Percentiles rank a stretch among this genome's conserved stretches.
Evolutionary conservation across 208 protist genomes (phyloP).

Genomic region (Leishmania lainsoni): DNA sequence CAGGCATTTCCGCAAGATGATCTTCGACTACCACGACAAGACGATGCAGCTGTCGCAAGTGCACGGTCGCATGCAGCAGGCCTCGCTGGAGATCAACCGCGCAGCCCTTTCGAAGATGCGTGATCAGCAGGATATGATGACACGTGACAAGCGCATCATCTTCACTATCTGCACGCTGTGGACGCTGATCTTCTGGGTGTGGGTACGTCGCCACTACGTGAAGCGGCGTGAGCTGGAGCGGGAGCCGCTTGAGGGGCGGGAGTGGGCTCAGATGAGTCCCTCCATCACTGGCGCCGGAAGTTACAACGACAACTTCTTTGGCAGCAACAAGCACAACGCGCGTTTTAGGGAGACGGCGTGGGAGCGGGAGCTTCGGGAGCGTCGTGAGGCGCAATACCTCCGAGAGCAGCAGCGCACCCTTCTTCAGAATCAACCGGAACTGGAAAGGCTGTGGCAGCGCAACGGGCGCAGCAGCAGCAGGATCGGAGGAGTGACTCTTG

Average conservation of each 20-base stretch:
- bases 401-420: slow-evolving; percentile 13
- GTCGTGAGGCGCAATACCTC: slow-evolving; percentile 35
- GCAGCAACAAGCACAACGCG: slow-evolving; percentile 62
- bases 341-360: slow-evolving; percentile 68
- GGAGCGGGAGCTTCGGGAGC: slow-evolving; percentile 78
- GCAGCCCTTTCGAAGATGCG: slow-evolving; percentile 81
- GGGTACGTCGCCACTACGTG: slow-evolving; percentile 87
- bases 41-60: slow-evolving; percentile 86
- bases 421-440: slow-evolving; percentile 22
- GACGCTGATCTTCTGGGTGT: slow-evolving; percentile 80
- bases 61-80: slow-evolving; percentile 84
- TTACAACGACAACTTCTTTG: slow-evolving; percentile 61
- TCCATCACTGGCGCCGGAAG: slow-evolving; percentile 61
- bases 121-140: slow-evolving; percentile 85
- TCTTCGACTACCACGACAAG: slow-evolving; percentile 92
- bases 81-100: slow-evolving; percentile 74
- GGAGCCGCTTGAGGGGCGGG: slow-evolving; percentile 15
- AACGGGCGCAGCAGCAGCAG: slow-evolving; percentile 1
- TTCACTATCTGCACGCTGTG: slow-evolving; percentile 58
- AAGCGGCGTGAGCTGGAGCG: slow-evolving; percentile 46
- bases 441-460: slow-evolving; percentile 29
- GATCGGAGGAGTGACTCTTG: not conserved
- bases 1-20: slow-evolving; percentile 76
- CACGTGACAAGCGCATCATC: slow-evolving; percentile 73
- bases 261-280: slow-evolving; percentile 18